Percentiles rank a stretch among this genome's conserved stretches.
Evolutionary conservation across 2,329 filamentous ascomycete species (phyloP).

Genomic region (Anisogramma anomala): DNA sequence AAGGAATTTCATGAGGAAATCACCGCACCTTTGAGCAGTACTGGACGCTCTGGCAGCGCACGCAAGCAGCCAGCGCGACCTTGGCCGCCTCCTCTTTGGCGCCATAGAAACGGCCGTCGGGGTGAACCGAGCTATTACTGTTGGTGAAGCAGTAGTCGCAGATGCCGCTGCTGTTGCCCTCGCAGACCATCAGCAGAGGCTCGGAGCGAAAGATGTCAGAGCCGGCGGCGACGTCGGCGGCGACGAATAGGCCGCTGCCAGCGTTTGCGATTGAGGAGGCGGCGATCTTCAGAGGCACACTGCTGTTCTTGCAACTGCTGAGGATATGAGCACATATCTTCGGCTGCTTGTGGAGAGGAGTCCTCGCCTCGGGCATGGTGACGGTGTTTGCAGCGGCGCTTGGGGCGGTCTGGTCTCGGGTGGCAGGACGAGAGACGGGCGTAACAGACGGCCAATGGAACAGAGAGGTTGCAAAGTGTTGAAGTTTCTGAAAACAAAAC

Average conservation of each 20-base stretch:
- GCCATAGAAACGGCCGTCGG: conserved; percentile 6
- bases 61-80: conserved; percentile 14
- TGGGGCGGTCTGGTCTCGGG: no score
- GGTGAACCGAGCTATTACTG: conserved; percentile 4
- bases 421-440: no score
- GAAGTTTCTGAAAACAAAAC: no score
- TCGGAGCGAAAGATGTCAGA: conserved; percentile 19
- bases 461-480: no score
- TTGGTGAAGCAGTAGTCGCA: conserved; percentile 22
- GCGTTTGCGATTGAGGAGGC: conserved; percentile 15
- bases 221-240: conserved; percentile 14
- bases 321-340: conserved; percentile 9
- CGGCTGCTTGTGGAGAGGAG: conserved; percentile 8
- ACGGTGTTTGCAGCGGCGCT: background rate
- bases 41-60: conserved; percentile 17
- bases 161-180: conserved; percentile 12
- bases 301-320: background rate
- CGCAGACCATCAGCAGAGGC: conserved; percentile 15
- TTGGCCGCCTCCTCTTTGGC: background rate
- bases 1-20: background rate
- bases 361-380: conserved; percentile 5
- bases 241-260: conserved; percentile 20
- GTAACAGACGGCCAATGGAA: no score
- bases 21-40: conserved; percentile 22
- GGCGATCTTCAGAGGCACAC: conserved; percentile 3